These are phyloP conservation scores for Oryza brachyantha DNA, from an alignment of 176 grass and related monocot species.

Conservation along the genomic window DNA sequence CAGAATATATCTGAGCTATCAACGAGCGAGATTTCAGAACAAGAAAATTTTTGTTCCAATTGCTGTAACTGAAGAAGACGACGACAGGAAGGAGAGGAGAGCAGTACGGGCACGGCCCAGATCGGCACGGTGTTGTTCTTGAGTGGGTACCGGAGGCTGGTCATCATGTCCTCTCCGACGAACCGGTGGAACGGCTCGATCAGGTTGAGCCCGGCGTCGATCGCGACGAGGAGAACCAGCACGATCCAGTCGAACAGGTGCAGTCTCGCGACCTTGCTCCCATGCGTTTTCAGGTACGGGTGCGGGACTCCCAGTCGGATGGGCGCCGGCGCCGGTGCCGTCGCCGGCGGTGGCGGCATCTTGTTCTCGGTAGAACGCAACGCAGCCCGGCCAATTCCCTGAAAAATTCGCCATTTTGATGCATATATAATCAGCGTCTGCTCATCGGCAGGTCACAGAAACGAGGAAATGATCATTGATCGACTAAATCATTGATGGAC, in stretches of 20 bases:
- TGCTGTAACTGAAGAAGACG: not conserved
- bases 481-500: not conserved
- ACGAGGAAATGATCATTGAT: not conserved
- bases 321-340: not conserved
- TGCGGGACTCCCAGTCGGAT: slow-evolving; percentile 10
- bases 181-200: slow-evolving; percentile 80
- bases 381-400: not conserved
- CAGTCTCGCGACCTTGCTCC: slow-evolving; percentile 24
- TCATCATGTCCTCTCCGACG: slow-evolving; percentile 63
- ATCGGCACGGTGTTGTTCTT: slow-evolving; percentile 71
- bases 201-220: slow-evolving; percentile 48
- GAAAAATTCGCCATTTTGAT: not conserved
- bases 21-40: not conserved
- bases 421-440: not conserved
- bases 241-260: slow-evolving; percentile 65
- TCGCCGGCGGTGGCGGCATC: slow-evolving; percentile 10
- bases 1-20: slow-evolving; percentile 11
- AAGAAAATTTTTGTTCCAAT: not conserved
- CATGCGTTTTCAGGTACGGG: slow-evolving; percentile 38
- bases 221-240: slow-evolving; percentile 40
- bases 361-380: not conserved
- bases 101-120: slow-evolving; percentile 72
- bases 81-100: not conserved
- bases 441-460: not conserved
- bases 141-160: slow-evolving; percentile 58